These are phyloP conservation scores for Alternaria burnsii DNA, from an alignment of 2,329 filamentous ascomycete species.

Conservation along the genomic window DNA sequence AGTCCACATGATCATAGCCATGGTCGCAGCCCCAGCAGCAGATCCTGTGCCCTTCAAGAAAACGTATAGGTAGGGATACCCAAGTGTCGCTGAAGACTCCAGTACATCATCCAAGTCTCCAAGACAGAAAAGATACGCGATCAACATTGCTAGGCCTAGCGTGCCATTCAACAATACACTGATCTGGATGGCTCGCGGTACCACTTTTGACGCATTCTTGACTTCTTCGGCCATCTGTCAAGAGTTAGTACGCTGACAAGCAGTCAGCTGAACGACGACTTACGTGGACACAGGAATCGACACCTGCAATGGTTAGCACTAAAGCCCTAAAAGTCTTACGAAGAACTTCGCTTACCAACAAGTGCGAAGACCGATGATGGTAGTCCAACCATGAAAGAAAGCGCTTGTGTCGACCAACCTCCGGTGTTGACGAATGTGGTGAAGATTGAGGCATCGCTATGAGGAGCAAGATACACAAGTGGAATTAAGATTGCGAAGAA, in stretches of 20 bases:
- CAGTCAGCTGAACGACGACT: not conserved
- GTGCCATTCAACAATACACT: constrained; percentile 44
- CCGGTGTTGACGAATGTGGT: constrained; percentile 53
- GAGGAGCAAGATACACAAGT: constrained; percentile 19
- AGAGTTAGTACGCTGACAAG: not conserved
- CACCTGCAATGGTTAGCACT: not conserved
- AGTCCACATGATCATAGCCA: constrained; percentile 17
- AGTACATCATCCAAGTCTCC: constrained; percentile 31
- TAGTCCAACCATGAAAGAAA: constrained; percentile 12
- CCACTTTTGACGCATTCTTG: constrained; percentile 24
- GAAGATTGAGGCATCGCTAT: constrained; percentile 46
- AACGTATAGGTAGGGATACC: constrained; percentile 5
- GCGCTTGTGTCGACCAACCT: constrained; percentile 33
- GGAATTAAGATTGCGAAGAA: constrained; percentile 58
- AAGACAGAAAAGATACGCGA: constrained; percentile 41
- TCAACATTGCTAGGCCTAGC: constrained; percentile 42
- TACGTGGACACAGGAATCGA: constrained; percentile 11
- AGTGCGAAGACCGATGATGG: constrained; percentile 9
- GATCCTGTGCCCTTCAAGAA: constrained; percentile 8
- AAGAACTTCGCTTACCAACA: not conserved
- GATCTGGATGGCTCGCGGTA: constrained; percentile 45
- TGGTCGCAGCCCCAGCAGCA: constrained; percentile 10
- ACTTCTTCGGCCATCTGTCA: constrained; percentile 33
- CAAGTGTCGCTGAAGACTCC: not conserved
- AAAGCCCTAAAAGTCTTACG: not conserved